A percentile compares a stretch with the other conserved stretches of the same genome.
phyloP scores from a whole-genome alignment of 2,329 filamentous ascomycete species.

The Ilyonectria mors-panacis region DNA sequence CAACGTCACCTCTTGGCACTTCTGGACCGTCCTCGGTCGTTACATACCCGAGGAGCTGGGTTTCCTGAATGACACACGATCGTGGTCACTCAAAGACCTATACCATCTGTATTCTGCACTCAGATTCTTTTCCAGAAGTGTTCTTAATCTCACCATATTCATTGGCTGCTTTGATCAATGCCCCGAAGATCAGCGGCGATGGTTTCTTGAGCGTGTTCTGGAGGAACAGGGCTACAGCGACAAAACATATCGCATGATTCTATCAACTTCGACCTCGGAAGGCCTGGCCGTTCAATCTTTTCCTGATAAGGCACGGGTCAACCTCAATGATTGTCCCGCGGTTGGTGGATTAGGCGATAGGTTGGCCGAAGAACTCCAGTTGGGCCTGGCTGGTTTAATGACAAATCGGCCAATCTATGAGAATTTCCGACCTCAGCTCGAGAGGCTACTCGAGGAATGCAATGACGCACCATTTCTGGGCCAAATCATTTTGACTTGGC shows the following conservation, averaged over 20 bases:
- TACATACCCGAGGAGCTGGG: background rate
- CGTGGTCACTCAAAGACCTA: background rate
- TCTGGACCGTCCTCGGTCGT: background rate
- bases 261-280: background rate
- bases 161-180: background rate
- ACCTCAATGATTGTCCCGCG: background rate
- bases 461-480: background rate
- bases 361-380: no score
- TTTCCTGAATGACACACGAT: background rate
- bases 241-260: background rate
- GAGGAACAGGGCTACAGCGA: background rate
- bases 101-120: no score
- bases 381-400: no score
- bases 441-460: background rate
- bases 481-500: background rate
- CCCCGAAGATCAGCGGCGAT: background rate
- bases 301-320: background rate
- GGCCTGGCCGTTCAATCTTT: background rate
- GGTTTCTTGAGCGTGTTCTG: background rate
- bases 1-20: slow-evolving; percentile 5
- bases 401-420: no score
- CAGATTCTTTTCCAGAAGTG: no score
- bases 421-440: background rate
- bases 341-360: background rate
- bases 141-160: background rate